Evolutionary conservation across 1,284 basidiomycete species (phyloP), one percentile per base, ranked within the genome.

Genomic region (Cutaneotrichosporon sp.): DNA sequence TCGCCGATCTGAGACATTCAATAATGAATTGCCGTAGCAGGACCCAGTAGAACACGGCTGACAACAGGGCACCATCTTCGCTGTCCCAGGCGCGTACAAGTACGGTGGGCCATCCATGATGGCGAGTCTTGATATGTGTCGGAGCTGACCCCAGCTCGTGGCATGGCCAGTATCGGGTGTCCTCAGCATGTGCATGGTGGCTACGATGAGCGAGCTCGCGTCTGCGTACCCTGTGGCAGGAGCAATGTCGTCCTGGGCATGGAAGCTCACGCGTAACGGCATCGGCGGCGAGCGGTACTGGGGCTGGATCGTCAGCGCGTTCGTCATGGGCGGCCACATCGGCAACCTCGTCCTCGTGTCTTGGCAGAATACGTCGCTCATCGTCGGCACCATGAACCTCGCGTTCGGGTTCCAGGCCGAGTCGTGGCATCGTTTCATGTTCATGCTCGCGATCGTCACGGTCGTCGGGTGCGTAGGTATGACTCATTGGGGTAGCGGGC

Each of bases 201-300:
- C 75, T 7, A 70, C 75, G 3, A 61, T 81, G 49, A 71, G 73
- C 13, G 80, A 81, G 64, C 65, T 80, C 0, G 78, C 78, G 10
- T 79, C 78, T 0, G 78, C 78, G 0, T 81, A 79, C 56, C 80
- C 80, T 16, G 78, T 81, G 6, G 73, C 78, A 2, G 80, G 80
- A 1, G 80, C 78, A 6, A 80, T 81, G 78, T 69, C 76, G 2
- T 76, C 75, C 5, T 81, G 80, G 80, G 70, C 78, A 2, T 81
- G 80, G 80, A 79, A 78, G 61, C 60, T 66, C 34, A 77, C 78
- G 8, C 63, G 78, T 51, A 73, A 73, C 4, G 77, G 80, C 1
- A 68, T 79, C 0, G 76, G 80, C 13, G 72, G 75, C 5, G 80
- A 81, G 62, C 62, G 80, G n/a, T 69, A 68, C 26, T 80, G 78